phyloP scores from a whole-genome alignment of 2,329 filamentous ascomycete genomes.

The Ophiostoma pallidulum region DNA sequence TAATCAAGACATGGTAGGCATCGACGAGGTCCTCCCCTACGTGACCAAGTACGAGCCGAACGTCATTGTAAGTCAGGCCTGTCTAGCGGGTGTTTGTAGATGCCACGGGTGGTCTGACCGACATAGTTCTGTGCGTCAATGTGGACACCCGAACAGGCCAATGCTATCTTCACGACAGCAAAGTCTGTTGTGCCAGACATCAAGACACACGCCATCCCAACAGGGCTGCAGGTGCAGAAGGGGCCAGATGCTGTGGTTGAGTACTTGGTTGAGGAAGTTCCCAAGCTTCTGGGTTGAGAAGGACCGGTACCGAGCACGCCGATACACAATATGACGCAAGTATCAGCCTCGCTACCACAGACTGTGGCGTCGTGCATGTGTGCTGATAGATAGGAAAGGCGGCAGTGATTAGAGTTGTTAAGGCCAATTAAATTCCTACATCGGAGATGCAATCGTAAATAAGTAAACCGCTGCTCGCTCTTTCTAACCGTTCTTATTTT shows the following conservation, averaged over 20 bases:
- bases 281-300: slow-evolving; percentile 13
- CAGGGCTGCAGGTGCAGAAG: slow-evolving; percentile 42
- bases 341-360: too few species aligned
- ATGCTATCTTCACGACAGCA: slow-evolving; percentile 35
- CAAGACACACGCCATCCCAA: slow-evolving; percentile 42
- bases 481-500: too few species aligned
- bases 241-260: slow-evolving; percentile 46
- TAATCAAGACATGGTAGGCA: slow-evolving; percentile 26
- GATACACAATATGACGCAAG: too few species aligned
- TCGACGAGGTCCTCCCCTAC: slow-evolving; percentile 42
- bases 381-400: too few species aligned
- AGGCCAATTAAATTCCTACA: too few species aligned
- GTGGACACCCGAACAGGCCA: slow-evolving; percentile 38
- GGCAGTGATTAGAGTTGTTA: too few species aligned
- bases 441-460: too few species aligned
- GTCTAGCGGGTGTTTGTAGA: background rate
- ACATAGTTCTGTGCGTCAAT: slow-evolving; percentile 49
- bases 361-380: too few species aligned
- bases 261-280: slow-evolving; percentile 36
- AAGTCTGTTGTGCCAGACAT: slow-evolving; percentile 34
- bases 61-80: slow-evolving; percentile 19
- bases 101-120: background rate
- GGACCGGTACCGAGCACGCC: background rate
- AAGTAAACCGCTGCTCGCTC: too few species aligned
- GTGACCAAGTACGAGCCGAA: slow-evolving; percentile 20